Evolutionary conservation across 495 filamentous ascomycete genomes (phyloP), one percentile per base, ranked within the genome.

Genomic region (Penicillium cinerascens): DNA sequence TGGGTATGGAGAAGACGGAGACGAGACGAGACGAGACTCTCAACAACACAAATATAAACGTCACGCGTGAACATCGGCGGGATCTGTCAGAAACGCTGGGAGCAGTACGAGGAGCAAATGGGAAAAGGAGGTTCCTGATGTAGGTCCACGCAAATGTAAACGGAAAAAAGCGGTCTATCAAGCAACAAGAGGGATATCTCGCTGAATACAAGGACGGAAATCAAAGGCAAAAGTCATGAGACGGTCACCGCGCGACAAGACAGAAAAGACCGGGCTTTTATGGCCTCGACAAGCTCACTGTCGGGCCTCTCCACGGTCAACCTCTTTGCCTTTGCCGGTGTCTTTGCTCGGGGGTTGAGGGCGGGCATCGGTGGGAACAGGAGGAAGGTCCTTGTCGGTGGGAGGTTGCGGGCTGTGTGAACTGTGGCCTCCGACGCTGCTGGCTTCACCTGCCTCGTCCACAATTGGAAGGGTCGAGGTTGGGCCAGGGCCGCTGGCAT

Each of bases 391-490:
- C 62, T 85, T 84, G 27, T 83, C 79, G 38, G 55, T 54, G 13
- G 66, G 58, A 29, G 52, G 64, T 27, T 66, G 56, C 50, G 64
- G 66, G 52, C 70, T 73, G 49, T 69, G 66, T 54, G 66, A 65
- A 49, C 70, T 74, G 16, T 70, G 68, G 41, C 82, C 81, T 3
- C 85, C 83, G 17, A 85, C 82, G 49, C 87, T 92, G 4, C 79
- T 82, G 16, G 82, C 87, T 68, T 97, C 93, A 11, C 85, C 87
- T 22, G 86, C 87, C 73, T 98, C 93, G 49, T 96, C 91, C 7
- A 98, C 89, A 43, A 97, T 86, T 1, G 93, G 93, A n/a, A 98
- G 70, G 21, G 88, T 85, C n/a, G 67, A 72, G 25, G 86, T 78
- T 10, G 84, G 82, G 22, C 78, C 76, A 11, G 76, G 60, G 11